phyloP scores from a whole-genome alignment of 345 rosid genomes.

The Hypericum perforatum region DNA sequence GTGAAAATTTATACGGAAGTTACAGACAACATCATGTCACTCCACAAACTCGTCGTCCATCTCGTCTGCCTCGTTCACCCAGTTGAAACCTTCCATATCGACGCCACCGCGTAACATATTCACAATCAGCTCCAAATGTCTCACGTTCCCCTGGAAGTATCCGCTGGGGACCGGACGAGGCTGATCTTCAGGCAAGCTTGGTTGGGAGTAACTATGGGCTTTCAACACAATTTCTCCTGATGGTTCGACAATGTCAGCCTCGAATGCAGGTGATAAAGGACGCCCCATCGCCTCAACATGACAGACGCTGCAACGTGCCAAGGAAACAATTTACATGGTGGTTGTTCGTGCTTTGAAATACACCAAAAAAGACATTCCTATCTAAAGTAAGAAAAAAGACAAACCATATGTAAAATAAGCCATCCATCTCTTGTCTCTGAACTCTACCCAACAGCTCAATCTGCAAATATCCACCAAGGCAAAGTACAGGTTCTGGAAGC shows the following conservation, averaged over 20 bases:
- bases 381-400: slow-evolving; percentile 1
- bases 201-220: slow-evolving; percentile 32
- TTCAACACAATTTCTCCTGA: slow-evolving; percentile 42
- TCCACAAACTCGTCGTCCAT: slow-evolving; percentile 28
- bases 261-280: slow-evolving; percentile 43
- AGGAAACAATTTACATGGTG: not conserved
- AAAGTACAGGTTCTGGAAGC: slow-evolving; percentile 85
- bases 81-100: slow-evolving; percentile 24
- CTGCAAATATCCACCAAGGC: slow-evolving; percentile 71
- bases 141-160: slow-evolving; percentile 15
- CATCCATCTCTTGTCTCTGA: slow-evolving; percentile 78
- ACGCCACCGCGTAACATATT: slow-evolving; percentile 34
- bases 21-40: no score
- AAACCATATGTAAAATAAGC: slow-evolving; percentile 78
- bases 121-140: slow-evolving; percentile 43
- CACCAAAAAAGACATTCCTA: not conserved
- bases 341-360: no score
- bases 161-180: slow-evolving; percentile 4
- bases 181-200: slow-evolving; percentile 13
- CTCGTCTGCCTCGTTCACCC: slow-evolving; percentile 34
- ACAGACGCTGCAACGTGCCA: slow-evolving; percentile 47
- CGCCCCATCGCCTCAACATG: slow-evolving; percentile 62
- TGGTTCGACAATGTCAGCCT: slow-evolving; percentile 32
- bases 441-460: slow-evolving; percentile 80
- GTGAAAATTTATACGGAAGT: no score